Conservation (phyloP, 139 green algal species). For the Bryopsis sp. region DNA sequence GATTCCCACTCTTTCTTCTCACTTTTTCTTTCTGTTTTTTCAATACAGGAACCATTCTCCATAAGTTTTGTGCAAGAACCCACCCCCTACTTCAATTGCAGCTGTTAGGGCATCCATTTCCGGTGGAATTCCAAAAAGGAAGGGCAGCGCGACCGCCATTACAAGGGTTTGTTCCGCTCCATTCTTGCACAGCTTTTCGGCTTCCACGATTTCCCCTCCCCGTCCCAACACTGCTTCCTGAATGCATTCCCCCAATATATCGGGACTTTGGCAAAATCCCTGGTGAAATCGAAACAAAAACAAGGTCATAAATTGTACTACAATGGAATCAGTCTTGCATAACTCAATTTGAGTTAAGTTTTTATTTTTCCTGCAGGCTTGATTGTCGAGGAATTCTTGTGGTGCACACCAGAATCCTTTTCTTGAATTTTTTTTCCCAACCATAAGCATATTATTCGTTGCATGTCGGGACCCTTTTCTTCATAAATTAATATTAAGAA, state of each 20-base stretch:
- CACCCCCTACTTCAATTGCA: conserved; percentile 14
- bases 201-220: conserved; percentile 6
- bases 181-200: background rate
- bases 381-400: too few species aligned
- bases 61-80: background rate
- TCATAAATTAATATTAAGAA: too few species aligned
- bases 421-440: too few species aligned
- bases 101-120: conserved; percentile 6
- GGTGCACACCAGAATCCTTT: too few species aligned
- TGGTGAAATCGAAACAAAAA: too few species aligned
- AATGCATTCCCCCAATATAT: background rate
- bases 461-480: too few species aligned
- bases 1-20: too few species aligned
- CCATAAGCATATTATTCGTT: too few species aligned
- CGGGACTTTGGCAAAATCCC: conserved; percentile 12
- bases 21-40: background rate
- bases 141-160: conserved; percentile 10
- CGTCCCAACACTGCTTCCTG: background rate
- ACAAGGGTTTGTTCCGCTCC: background rate
- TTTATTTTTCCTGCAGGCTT: too few species aligned
- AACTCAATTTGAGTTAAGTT: too few species aligned
- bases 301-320: too few species aligned
- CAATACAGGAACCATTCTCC: conserved; percentile 15
- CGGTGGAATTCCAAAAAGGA: conserved; percentile 6
- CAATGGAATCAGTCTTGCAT: too few species aligned